phyloP scores from a whole-genome alignment of 176 grass and related monocot genomes.

The Cenchrus purpureus region DNA sequence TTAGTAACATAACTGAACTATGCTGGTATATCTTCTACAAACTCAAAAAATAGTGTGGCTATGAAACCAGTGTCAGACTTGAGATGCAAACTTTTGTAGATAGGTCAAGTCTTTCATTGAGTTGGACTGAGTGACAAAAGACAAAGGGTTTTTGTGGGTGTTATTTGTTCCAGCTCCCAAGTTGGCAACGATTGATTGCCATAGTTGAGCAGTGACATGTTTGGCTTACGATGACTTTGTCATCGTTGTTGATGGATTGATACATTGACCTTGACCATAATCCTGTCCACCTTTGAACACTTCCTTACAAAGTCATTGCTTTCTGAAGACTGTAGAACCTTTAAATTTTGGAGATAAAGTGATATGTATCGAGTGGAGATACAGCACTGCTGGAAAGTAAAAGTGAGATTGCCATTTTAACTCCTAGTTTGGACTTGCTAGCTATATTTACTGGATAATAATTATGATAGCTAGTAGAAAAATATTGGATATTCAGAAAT shows the following conservation, averaged over 20 bases:
- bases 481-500: slow-evolving; percentile 1
- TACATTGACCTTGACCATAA: background rate
- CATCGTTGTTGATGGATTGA: background rate
- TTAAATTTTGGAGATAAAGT: background rate
- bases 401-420: background rate
- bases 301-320: background rate
- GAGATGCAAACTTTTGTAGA: background rate
- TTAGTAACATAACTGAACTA: background rate
- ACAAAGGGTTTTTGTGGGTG: background rate
- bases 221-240: background rate
- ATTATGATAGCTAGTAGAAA: slow-evolving; percentile 2
- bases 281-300: background rate
- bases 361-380: background rate
- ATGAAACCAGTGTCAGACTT: background rate
- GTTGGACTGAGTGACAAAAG: background rate
- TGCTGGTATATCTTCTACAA: background rate
- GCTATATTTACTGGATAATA: background rate
- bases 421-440: background rate
- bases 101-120: slow-evolving; percentile 7
- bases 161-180: slow-evolving; percentile 22
- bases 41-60: slow-evolving; percentile 7
- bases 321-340: background rate
- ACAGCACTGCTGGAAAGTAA: slow-evolving; percentile 5
- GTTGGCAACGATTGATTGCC: background rate
- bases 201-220: background rate